Evolutionary conservation across 176 grass and related monocot genomes (phyloP).

Genomic region (Bolboschoenus planiculmis): DNA sequence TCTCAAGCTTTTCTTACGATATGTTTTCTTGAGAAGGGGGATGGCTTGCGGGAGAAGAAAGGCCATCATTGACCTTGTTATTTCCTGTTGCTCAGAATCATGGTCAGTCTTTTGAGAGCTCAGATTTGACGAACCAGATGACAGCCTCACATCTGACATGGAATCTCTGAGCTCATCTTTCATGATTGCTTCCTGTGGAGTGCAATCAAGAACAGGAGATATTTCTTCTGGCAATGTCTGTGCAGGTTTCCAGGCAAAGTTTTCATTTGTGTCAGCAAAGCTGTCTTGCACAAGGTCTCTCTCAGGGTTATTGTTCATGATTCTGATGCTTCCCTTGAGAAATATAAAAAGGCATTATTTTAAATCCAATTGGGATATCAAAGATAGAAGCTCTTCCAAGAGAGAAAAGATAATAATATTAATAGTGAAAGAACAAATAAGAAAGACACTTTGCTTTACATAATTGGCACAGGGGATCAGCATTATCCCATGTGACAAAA

Average conservation of each 20-base stretch:
- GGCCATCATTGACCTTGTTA: slow-evolving; percentile 70
- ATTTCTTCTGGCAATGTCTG: slow-evolving; percentile 27
- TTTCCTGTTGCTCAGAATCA: slow-evolving; percentile 48
- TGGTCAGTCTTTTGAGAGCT: slow-evolving; percentile 58
- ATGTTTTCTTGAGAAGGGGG: slow-evolving; percentile 65
- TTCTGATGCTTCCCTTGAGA: not conserved
- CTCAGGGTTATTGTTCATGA: slow-evolving; percentile 19
- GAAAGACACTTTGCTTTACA: not conserved
- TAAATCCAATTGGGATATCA: not conserved
- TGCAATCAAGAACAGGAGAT: slow-evolving; percentile 16
- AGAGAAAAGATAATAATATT: not conserved
- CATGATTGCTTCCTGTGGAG: slow-evolving; percentile 26
- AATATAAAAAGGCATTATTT: slow-evolving; percentile 22
- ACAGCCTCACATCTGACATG: slow-evolving; percentile 37
- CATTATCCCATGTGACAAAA: not conserved
- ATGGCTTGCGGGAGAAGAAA: slow-evolving; percentile 88
- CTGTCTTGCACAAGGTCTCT: slow-evolving; percentile 16
- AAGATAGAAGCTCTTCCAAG: not conserved
- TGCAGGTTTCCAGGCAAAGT: slow-evolving; percentile 18
- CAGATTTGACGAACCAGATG: slow-evolving; percentile 59
- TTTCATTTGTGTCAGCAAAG: slow-evolving; percentile 14
- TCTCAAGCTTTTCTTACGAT: slow-evolving; percentile 45
- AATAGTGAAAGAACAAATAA: not conserved
- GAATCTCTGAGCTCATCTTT: slow-evolving; percentile 45
- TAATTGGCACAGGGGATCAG: not conserved